Evolutionary conservation across 78 protist species (phyloP), one percentile per base, ranked within the genome.

Genomic region (Dictyostelium firmibasis): DNA sequence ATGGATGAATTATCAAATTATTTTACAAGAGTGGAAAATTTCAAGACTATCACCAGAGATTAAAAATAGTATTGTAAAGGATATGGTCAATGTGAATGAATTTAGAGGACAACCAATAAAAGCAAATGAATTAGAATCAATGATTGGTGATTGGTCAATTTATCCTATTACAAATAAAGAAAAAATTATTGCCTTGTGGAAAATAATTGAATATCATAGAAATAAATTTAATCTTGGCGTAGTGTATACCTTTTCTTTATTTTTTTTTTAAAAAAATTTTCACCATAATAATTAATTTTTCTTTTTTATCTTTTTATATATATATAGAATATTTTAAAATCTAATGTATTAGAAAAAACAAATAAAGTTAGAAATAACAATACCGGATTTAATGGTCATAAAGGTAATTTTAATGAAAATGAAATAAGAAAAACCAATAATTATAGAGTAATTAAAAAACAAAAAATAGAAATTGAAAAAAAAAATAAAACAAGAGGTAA

Each of bases 21-120:
- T 76, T 36, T 38, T 76, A 38, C 82, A 76, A 76, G 82, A 76
- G 13, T 76, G 82, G 82, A 76, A 76, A 38, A 38, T 76, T 18
- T 20, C n/a, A 2, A 76, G 38, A 38, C 31, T 76, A 8, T 16
- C 44, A 13, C 3, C 13, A 38, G 31, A 38, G 9, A 29, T 76
- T 31, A 76, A 41, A 76, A 38, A 76, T 76, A 41, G 38, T 20
- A 76, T 76, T 9, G 53, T 76, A 5, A 8, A 20, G 4, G 82
- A 76, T 10, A 36, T 76, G 53, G 38, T 0, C 6, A 76, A 23
- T 16, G 0, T 5, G 2, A 29, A 0, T 10, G 27, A 38, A 76
- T 76, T 76, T 31, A 70, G 8, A 11, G 47, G 47, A 35, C 31
- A 20, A 18, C 8, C 27, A 2, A 20, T 41, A 2, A 38, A 76